These are phyloP conservation scores for Paragyromitra xinjiangensis DNA, from an alignment of 495 filamentous ascomycete species.

Conservation along the genomic window DNA sequence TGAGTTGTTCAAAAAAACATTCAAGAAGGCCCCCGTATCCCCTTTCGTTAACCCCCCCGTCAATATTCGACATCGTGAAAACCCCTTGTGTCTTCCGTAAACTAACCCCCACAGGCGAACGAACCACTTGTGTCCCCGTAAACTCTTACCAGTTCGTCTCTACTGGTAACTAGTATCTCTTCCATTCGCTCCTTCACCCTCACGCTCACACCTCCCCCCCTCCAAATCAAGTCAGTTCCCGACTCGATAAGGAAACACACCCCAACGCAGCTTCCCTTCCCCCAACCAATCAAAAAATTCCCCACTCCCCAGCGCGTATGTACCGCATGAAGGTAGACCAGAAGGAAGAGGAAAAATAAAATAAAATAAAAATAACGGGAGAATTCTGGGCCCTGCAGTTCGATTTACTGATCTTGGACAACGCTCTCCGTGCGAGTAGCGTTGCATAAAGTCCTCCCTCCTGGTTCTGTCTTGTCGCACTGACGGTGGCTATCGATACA, in stretches of 20 bases:
- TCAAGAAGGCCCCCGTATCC: constrained; percentile 44
- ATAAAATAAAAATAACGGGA: constrained; percentile 17
- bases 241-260: constrained; percentile 42
- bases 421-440: constrained; percentile 24
- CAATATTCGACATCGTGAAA: constrained; percentile 7
- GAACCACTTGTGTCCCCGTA: constrained; percentile 10
- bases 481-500: constrained; percentile 21
- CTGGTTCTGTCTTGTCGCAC: neutral
- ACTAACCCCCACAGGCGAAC: constrained; percentile 36
- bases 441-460: constrained; percentile 4
- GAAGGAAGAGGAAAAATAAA: neutral
- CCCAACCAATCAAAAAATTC: constrained; percentile 35
- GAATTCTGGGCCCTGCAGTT: constrained; percentile 49
- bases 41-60: constrained; percentile 13
- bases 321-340: constrained; percentile 14
- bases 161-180: constrained; percentile 19
- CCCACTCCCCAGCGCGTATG: constrained; percentile 43
- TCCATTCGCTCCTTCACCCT: constrained; percentile 15
- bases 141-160: constrained; percentile 41
- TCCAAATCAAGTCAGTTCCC: constrained; percentile 43
- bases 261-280: constrained; percentile 24
- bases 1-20: constrained; percentile 53
- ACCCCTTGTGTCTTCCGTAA: constrained; percentile 27
- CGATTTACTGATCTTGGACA: constrained; percentile 49
- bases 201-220: neutral